Conservation (phyloP, 345 rosid genomes). For the Eucalyptus melliodora region DNA sequence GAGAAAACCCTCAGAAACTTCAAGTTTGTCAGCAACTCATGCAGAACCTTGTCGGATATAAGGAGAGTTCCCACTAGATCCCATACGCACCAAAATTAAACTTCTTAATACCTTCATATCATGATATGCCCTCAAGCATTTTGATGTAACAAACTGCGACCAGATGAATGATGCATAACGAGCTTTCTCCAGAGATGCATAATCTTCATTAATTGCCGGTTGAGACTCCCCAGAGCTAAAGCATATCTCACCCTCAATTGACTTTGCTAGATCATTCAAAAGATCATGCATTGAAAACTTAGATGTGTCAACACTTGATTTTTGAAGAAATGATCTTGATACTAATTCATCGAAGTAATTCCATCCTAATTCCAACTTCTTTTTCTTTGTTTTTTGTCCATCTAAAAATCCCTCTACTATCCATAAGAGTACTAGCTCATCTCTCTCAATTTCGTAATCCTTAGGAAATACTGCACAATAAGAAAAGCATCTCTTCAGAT, state of each 20-base stretch:
- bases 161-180: neutral
- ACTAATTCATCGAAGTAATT: neutral
- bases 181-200: neutral
- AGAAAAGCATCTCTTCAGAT: neutral
- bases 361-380: neutral
- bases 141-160: accelerated
- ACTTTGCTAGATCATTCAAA: neutral
- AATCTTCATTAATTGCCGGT: accelerated
- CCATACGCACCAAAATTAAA: neutral
- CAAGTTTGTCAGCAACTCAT: neutral
- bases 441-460: neutral
- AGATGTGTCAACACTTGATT: neutral
- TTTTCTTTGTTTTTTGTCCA: neutral
- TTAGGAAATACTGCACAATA: neutral
- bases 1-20: neutral
- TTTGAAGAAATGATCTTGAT: neutral
- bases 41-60: neutral
- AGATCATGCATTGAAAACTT: neutral
- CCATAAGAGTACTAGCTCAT: neutral
- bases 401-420: neutral
- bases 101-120: neutral
- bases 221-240: neutral
- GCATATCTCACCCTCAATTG: neutral
- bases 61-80: neutral
- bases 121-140: neutral